phyloP scores from a whole-genome alignment of 2,329 filamentous ascomycete species.

The Elsinoe perseae region DNA sequence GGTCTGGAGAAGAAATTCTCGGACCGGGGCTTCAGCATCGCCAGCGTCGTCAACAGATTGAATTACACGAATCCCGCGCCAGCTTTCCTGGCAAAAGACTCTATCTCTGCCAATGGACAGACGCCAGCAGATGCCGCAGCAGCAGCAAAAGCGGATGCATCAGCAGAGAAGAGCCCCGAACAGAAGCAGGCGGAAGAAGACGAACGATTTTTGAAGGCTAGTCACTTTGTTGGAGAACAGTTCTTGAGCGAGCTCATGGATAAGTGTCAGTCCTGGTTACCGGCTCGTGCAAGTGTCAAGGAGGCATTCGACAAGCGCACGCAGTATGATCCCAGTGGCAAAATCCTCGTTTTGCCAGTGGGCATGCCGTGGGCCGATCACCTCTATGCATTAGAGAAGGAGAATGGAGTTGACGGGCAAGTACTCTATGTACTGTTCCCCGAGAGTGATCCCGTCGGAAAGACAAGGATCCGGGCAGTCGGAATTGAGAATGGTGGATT shows the following conservation, averaged over 20 bases:
- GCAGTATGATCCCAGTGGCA: constrained; percentile 63
- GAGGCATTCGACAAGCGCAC: constrained; percentile 63
- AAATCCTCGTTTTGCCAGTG: constrained; percentile 69
- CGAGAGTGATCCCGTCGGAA: constrained; percentile 65
- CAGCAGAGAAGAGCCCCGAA: constrained; percentile 29
- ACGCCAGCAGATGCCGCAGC: constrained; percentile 14
- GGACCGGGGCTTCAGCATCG: constrained; percentile 73
- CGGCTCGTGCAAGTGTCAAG: constrained; percentile 71
- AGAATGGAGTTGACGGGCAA: constrained; percentile 40
- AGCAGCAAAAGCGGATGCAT: background rate
- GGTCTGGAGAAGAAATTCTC: constrained; percentile 76
- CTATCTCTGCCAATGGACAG: constrained; percentile 16
- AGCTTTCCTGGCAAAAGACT: constrained; percentile 25
- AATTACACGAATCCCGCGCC: constrained; percentile 52
- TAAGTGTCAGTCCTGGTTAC: constrained; percentile 72
- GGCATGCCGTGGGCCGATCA: constrained; percentile 95
- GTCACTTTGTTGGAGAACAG: constrained; percentile 76
- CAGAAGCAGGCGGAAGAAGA: constrained; percentile 66
- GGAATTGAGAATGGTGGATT: constrained; percentile 78
- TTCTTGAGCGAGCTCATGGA: constrained; percentile 76
- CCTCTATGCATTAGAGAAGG: constrained; percentile 75
- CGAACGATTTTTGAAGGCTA: constrained; percentile 67
- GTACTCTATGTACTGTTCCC: constrained; percentile 88
- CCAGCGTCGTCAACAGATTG: constrained; percentile 77
- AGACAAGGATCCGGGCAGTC: constrained; percentile 94